These are phyloP conservation scores for Komagataea norvegica DNA, from an alignment of 1,139 yeast species.

Conservation along the genomic window DNA sequence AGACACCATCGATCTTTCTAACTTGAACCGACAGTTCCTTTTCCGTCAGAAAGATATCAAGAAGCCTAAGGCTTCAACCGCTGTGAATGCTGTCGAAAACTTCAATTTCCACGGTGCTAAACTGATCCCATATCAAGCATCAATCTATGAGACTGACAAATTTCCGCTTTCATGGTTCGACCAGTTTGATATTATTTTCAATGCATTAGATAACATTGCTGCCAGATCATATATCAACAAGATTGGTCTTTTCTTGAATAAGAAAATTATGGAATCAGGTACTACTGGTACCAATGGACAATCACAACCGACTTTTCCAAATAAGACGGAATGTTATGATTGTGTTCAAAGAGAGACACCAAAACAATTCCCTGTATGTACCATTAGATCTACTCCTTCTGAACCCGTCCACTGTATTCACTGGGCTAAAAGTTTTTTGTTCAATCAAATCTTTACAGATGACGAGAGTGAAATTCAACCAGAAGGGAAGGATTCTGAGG, in stretches of 20 bases:
- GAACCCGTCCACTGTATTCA: constrained; percentile 95
- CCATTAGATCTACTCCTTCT: constrained; percentile 94
- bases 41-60: constrained; percentile 85
- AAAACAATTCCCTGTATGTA: constrained; percentile 90
- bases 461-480: constrained; percentile 30
- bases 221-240: constrained; percentile 89
- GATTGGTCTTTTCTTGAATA: constrained; percentile 67
- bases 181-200: constrained; percentile 73
- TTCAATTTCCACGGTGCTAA: constrained; percentile 70
- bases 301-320: constrained; percentile 84
- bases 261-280: constrained; percentile 88
- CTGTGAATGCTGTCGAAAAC: constrained; percentile 71
- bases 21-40: constrained; percentile 87
- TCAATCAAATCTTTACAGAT: constrained; percentile 73
- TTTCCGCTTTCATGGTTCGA: constrained; percentile 82
- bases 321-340: constrained; percentile 85
- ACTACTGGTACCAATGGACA: constrained; percentile 95
- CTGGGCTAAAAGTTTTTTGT: constrained; percentile 93
- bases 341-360: constrained; percentile 87
- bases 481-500: constrained; percentile 32
- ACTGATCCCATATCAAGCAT: constrained; percentile 78
- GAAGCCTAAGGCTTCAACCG: constrained; percentile 77
- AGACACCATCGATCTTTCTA: constrained; percentile 89
- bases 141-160: constrained; percentile 69
- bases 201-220: constrained; percentile 90